These are phyloP conservation scores for Ormosia emarginata DNA, from an alignment of 306 rosid species.

Conservation along the genomic window DNA sequence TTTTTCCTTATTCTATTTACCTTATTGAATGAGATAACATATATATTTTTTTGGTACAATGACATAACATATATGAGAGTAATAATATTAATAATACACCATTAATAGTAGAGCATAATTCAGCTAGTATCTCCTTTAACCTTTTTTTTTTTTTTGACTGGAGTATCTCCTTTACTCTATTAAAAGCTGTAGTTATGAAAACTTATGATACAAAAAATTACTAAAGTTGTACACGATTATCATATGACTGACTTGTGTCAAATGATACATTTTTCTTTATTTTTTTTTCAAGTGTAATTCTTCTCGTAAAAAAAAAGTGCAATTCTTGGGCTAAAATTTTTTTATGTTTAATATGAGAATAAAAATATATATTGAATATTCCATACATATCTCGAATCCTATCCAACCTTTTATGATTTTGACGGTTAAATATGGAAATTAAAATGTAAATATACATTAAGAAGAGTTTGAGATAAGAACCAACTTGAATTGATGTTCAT, in stretches of 20 bases:
- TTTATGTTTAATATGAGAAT: background rate
- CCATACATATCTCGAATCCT: background rate
- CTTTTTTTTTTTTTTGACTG: too few species aligned
- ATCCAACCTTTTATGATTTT: background rate
- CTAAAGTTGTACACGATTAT: background rate
- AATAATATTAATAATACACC: background rate
- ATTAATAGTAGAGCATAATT: background rate
- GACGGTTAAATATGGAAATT: background rate
- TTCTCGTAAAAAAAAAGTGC: background rate
- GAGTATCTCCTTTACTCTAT: too few species aligned
- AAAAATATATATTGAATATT: background rate
- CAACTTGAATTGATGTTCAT: background rate
- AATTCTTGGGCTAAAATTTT: background rate
- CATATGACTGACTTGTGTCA: background rate
- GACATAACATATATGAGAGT: background rate
- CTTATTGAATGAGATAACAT: background rate
- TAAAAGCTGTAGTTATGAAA: background rate
- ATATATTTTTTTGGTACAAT: too few species aligned
- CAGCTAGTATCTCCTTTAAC: background rate
- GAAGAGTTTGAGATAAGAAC: background rate
- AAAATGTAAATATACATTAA: background rate
- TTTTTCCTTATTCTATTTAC: background rate
- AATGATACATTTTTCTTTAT: background rate
- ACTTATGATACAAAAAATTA: too few species aligned
- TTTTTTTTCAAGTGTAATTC: background rate